Conservation (phyloP, 2,329 filamentous ascomycete species). For the Fusarium musae region DNA sequence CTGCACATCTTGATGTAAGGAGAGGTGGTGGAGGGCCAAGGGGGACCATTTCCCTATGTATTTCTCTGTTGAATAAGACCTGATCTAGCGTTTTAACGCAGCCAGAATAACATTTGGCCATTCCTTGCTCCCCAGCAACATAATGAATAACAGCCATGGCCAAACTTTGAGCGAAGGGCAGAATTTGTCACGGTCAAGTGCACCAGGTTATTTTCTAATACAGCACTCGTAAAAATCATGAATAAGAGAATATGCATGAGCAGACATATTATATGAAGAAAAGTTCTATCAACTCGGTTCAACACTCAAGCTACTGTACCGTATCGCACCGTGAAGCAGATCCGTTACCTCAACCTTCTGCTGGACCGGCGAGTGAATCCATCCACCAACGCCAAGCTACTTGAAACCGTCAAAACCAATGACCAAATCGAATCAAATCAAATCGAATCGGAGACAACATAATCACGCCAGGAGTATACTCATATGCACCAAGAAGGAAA, state of each 20-base stretch:
- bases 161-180: neutral
- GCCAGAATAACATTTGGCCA: neutral
- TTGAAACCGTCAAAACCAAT: slow-evolving; percentile 35
- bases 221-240: neutral
- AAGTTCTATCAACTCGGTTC: slow-evolving; percentile 20
- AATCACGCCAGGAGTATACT: slow-evolving; percentile 22
- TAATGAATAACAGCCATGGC: too few species aligned
- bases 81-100: slow-evolving; percentile 12
- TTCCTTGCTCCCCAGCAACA: neutral
- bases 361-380: slow-evolving; percentile 32
- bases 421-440: slow-evolving; percentile 26
- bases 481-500: slow-evolving; percentile 21
- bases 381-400: slow-evolving; percentile 46
- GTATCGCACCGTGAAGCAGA: slow-evolving; percentile 30
- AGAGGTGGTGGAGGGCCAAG: neutral
- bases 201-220: neutral
- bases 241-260: neutral
- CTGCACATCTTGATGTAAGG: neutral
- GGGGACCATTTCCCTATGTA: neutral
- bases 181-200: neutral
- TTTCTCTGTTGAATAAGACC: slow-evolving; percentile 3
- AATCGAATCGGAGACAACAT: slow-evolving; percentile 16
- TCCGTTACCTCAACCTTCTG: slow-evolving; percentile 14
- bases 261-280: neutral
- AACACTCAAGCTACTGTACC: slow-evolving; percentile 36